Conservation (phyloP, 208 protist species). For the Wallacemonas sp. region DNA sequence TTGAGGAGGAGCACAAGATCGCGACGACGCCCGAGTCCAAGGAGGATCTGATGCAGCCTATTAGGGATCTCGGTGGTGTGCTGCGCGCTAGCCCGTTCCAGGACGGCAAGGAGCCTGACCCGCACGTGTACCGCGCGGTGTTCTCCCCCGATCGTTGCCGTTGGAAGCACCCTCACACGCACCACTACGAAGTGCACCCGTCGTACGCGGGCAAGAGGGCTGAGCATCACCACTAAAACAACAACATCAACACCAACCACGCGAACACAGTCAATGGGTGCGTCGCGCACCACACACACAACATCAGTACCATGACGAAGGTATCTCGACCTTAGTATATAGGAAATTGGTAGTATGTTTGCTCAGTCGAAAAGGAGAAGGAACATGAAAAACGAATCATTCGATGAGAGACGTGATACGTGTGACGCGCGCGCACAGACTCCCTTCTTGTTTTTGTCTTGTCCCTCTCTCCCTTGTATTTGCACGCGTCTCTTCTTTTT, state of each 20-base stretch:
- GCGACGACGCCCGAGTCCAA: slow-evolving; percentile 76
- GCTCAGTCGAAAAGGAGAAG: neutral
- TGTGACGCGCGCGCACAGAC: neutral
- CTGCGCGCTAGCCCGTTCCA: slow-evolving; percentile 74
- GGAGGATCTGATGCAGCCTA: slow-evolving; percentile 78
- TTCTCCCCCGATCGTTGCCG: slow-evolving; percentile 86
- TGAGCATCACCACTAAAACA: slow-evolving; percentile 20
- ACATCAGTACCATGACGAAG: too few species aligned
- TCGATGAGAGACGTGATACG: neutral
- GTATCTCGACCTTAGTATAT: neutral
- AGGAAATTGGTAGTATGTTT: neutral
- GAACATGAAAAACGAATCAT: neutral
- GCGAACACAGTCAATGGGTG: too few species aligned
- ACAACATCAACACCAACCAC: neutral
- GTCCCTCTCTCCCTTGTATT: slow-evolving; percentile 4
- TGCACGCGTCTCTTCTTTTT: neutral
- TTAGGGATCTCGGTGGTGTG: slow-evolving; percentile 80
- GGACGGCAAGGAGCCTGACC: slow-evolving; percentile 78
- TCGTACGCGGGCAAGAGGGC: slow-evolving; percentile 62
- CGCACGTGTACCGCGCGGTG: slow-evolving; percentile 78
- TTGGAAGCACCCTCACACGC: slow-evolving; percentile 68
- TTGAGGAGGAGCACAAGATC: slow-evolving; percentile 88
- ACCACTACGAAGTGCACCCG: slow-evolving; percentile 86
- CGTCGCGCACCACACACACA: too few species aligned
- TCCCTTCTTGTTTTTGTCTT: slow-evolving; percentile 11